Base-by-base conservation (phyloP, 495 filamentous ascomycete genomes). In the Penicillium chermesinum region DNA sequence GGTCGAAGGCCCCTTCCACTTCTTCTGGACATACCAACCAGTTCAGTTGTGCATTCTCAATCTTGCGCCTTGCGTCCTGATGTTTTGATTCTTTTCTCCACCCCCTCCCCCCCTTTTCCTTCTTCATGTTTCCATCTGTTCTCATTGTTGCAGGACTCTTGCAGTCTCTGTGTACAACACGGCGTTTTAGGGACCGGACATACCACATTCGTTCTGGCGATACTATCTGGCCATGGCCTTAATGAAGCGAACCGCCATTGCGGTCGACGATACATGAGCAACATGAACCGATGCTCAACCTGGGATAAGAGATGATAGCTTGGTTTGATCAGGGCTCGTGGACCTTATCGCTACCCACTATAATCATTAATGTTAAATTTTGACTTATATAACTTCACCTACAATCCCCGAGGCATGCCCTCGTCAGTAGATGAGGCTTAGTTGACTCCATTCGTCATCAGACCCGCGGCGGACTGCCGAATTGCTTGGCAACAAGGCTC, bases 321-420 rank as follows among this genome's bases (percentile, higher is more conserved):
- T 27, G 1, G 22, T 14, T 7, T 15, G n/a, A 30, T 16, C 0
- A 30, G n/a, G 40, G 30, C 41, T 38, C 13, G 34, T 44, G 21
- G 18, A 30, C 37, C 21, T 45, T 53, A 53, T 56, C 50, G 37
- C 38, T 50, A 49, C 30, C 16, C 46, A 49, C 13, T 22, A 13
- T 50, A 52, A 53, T 56, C 44, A 19, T 47, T 50, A 53, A 56
- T 59, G 43, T 53, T 44, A 51, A 59, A 42, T 53, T 13, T 39
- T 17, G 21, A 41, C 18, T 30, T n/a, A n/a, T n/a, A n/a, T n/a
- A n/a, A n/a, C n/a, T n/a, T n/a, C n/a, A n/a, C n/a, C n/a, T n/a
- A n/a, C n/a, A n/a, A n/a, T n/a, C n/a, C n/a, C n/a, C n/a, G n/a
- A n/a, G n/a, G n/a, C n/a, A n/a, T n/a, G n/a, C n/a, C n/a, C n/a